These are phyloP conservation scores for Amaranthus palmeri DNA, from an alignment of 148 eudicot species.

Conservation along the genomic window DNA sequence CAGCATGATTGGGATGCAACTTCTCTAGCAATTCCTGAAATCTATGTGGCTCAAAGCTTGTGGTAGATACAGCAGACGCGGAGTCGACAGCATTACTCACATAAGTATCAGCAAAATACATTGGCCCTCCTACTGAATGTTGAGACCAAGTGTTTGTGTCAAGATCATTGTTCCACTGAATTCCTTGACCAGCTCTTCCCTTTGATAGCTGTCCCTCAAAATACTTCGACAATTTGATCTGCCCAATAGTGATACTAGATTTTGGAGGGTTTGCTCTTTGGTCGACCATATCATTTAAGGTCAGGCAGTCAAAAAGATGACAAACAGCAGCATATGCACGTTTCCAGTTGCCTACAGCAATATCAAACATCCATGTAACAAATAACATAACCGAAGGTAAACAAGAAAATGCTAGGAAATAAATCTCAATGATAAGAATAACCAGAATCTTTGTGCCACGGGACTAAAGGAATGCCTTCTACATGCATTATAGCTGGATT, in stretches of 20 bases:
- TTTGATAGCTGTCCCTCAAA: slow-evolving; percentile 54
- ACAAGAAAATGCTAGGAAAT: neutral
- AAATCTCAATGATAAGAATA: neutral
- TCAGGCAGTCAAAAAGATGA: slow-evolving; percentile 50
- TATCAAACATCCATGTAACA: slow-evolving; percentile 8
- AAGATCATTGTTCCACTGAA: slow-evolving; percentile 48
- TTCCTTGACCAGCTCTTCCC: slow-evolving; percentile 30
- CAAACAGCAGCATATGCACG: slow-evolving; percentile 67
- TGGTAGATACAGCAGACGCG: slow-evolving; percentile 33
- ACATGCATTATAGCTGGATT: too few species aligned
- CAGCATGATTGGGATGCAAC: slow-evolving; percentile 32
- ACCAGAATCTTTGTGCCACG: neutral
- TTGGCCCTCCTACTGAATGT: slow-evolving; percentile 32
- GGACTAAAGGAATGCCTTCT: neutral
- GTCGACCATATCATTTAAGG: slow-evolving; percentile 31
- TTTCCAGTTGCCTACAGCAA: slow-evolving; percentile 75
- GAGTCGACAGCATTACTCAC: slow-evolving; percentile 30
- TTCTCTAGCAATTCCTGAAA: slow-evolving; percentile 53
- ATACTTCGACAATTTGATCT: slow-evolving; percentile 60
- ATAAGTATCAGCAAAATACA: slow-evolving; percentile 28
- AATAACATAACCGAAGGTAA: slow-evolving; percentile 1
- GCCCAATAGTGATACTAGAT: slow-evolving; percentile 30
- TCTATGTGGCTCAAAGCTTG: slow-evolving; percentile 40
- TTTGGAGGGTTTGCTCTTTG: slow-evolving; percentile 19
- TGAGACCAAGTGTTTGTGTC: slow-evolving; percentile 30